Conservation (phyloP, 371 early-diverging fungal genomes). For the Ordospora colligata region DNA sequence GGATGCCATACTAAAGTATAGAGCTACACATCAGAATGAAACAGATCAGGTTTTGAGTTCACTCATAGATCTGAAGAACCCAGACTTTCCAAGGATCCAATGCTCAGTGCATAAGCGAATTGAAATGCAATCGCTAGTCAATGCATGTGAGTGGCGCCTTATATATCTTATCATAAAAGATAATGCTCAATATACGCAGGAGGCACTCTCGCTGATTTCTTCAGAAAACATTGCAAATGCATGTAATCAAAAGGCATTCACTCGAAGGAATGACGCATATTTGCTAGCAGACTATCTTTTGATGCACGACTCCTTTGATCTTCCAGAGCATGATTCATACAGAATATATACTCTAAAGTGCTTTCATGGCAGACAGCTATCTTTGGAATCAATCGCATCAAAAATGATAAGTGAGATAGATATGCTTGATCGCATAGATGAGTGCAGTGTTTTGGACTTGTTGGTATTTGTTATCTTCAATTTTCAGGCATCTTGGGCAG, state of each 20-base stretch:
- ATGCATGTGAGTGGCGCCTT: background rate
- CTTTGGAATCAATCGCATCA: background rate
- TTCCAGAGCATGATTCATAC: background rate
- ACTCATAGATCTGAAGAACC: slow-evolving; percentile 26
- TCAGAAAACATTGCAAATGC: background rate
- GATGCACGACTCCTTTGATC: background rate
- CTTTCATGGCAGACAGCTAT: background rate
- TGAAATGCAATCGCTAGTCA: background rate
- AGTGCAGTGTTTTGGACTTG: background rate
- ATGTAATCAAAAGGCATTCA: background rate
- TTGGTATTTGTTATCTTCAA: slow-evolving; percentile 3
- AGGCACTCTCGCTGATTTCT: background rate
- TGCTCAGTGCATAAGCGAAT: background rate
- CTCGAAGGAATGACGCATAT: background rate
- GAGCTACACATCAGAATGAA: background rate
- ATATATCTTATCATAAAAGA: slow-evolving; percentile 7
- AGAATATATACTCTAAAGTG: background rate
- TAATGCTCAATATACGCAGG: background rate
- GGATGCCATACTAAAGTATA: background rate
- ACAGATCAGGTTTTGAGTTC: background rate
- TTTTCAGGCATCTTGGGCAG: background rate
- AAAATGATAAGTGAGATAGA: background rate
- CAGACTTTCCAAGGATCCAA: slow-evolving; percentile 9
- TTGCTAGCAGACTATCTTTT: background rate
- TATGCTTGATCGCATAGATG: background rate